Base-by-base conservation (phyloP, 805 yeast species). In the Komagataella populi region DNA sequence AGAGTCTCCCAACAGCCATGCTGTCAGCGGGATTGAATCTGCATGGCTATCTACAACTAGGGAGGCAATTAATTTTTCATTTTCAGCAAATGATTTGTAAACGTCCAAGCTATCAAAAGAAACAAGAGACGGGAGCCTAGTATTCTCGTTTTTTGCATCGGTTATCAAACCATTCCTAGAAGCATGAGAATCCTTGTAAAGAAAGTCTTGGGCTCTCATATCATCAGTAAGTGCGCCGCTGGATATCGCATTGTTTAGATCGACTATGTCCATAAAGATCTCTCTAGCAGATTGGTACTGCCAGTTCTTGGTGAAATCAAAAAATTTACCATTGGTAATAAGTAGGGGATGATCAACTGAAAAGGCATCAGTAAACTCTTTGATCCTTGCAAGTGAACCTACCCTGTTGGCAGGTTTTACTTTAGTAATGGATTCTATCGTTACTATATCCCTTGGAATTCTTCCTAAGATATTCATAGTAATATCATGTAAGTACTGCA, bases 281-380 rank as follows among this genome's bases (percentile, higher is more conserved):
- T 82, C 72, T 58, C 83, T 63, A 1, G 74, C 61, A 46, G 68
- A 67, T 54, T 80, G 80, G 84, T 52, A 30, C 39, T 30, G 39
- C 39, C 39, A 30, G 39, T 30, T 30, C n/a, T 30, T 12, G 0
- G 14, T 14, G 56, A 83, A 70, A 3, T 72, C 73, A 53, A 70
- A 66, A 16, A 85, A 73, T 6, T 82, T 81, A 47, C 98, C 98
- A 63, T 91, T 85, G 24, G 80, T 77, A 49, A 88, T 72, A 3
- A 87, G 67, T 0, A 76, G 63, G 0, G 91, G 81, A 1, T 63
- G 60, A 0, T 59, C 58, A 23, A 82, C 63, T 5, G 75, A 71
- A 43, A 80, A 68, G 0, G 63, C 66, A 1, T 58, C 48, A 6
- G 61, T 49, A 48, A 76, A 60, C n/a, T 18, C 16, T 0, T 54